These are phyloP conservation scores for Pelargonium fulgidum DNA, from an alignment of 441 rosid genomes.

Conservation along the genomic window DNA sequence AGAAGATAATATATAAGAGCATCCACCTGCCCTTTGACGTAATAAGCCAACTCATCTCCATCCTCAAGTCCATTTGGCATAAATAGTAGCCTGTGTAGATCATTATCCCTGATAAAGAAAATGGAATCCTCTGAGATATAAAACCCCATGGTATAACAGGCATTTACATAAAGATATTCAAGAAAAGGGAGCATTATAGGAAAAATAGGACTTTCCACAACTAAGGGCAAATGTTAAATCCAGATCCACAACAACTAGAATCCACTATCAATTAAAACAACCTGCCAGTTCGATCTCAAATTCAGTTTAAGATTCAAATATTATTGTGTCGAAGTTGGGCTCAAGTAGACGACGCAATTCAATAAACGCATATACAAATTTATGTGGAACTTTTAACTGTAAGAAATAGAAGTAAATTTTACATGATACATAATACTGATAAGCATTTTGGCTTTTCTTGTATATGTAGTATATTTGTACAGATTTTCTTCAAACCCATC, in stretches of 20 bases:
- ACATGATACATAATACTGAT: background rate
- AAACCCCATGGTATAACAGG: background rate
- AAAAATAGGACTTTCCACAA: too few species aligned
- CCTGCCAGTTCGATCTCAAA: background rate
- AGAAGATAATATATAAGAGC: background rate
- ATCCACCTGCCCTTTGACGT: slow-evolving; percentile 76
- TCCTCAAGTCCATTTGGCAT: slow-evolving; percentile 87
- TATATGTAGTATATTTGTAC: background rate
- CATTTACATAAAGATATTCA: background rate
- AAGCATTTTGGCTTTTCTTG: background rate
- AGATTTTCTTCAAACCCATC: background rate
- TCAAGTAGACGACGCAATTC: background rate
- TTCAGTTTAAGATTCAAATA: slow-evolving; percentile 3
- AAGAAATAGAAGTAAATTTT: background rate
- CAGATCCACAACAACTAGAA: background rate
- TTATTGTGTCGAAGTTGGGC: background rate
- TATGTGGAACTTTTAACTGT: background rate
- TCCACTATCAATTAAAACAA: background rate
- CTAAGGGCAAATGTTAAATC: background rate
- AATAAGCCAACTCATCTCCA: slow-evolving; percentile 79
- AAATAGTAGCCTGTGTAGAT: slow-evolving; percentile 79
- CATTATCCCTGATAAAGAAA: slow-evolving; percentile 64
- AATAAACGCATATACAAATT: background rate
- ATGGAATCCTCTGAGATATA: slow-evolving; percentile 6
- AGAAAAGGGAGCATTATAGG: background rate